These are phyloP conservation scores for Boletus edulis DNA, from an alignment of 768 basidiomycete genomes.

Conservation along the genomic window DNA sequence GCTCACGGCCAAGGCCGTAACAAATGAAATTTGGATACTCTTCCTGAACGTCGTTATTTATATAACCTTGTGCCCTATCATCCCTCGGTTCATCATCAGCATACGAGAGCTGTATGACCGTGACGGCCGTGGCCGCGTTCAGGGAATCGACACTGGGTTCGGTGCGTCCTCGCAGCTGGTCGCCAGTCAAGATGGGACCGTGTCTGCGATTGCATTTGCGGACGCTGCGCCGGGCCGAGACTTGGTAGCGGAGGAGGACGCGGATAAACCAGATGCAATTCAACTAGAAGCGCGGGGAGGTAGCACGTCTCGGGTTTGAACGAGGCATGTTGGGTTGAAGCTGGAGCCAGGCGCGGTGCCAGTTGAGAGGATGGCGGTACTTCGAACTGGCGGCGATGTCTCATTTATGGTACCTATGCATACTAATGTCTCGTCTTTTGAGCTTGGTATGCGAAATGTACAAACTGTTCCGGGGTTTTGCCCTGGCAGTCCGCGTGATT, in stretches of 20 bases:
- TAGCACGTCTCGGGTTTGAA: not conserved
- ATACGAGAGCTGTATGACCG: constrained; percentile 1
- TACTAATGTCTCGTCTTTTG: too few species aligned
- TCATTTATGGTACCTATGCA: too few species aligned
- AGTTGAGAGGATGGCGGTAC: too few species aligned
- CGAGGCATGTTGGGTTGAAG: not conserved
- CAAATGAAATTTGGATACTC: not conserved
- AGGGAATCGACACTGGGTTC: constrained; percentile 2
- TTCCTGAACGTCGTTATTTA: not conserved
- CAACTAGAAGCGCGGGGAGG: not conserved
- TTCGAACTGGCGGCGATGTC: too few species aligned
- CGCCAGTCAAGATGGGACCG: not conserved
- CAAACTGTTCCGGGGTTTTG: too few species aligned
- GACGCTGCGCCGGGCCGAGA: not conserved
- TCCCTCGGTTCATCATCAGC: constrained; percentile 11
- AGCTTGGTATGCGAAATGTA: too few species aligned
- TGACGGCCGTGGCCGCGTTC: not conserved
- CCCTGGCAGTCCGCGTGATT: too few species aligned
- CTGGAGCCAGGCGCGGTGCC: not conserved
- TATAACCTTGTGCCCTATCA: not conserved
- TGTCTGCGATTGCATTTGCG: not conserved
- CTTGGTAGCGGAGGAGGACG: not conserved
- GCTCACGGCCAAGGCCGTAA: fast-evolving
- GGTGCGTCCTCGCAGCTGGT: not conserved
- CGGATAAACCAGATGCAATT: not conserved